Conservation (phyloP, 1,284 basidiomycete species). For the Ceratobasidium sp. region DNA sequence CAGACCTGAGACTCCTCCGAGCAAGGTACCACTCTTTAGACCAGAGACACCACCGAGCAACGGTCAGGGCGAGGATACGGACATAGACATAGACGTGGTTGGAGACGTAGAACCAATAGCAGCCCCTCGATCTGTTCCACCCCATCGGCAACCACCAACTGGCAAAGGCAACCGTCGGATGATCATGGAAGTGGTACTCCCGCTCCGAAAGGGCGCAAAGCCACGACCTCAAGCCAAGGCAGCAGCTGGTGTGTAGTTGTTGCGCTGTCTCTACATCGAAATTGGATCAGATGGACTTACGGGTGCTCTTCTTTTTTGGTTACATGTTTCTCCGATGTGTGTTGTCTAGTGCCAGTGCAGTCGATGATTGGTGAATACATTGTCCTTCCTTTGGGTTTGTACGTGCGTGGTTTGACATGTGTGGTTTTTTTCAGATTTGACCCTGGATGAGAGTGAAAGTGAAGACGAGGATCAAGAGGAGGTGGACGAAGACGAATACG, state of each 20-base stretch:
- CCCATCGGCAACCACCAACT: not conserved
- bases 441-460: not conserved
- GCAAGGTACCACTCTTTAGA: conserved; percentile 16
- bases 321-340: not conserved
- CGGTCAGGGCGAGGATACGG: not conserved
- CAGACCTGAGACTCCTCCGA: not conserved
- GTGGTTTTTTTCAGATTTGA: conserved; percentile 13
- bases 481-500: conserved; percentile 12
- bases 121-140: not conserved
- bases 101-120: not conserved
- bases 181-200: conserved; percentile 40
- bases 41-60: conserved; percentile 25
- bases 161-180: conserved; percentile 21
- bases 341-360: conserved; percentile 4
- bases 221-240: not conserved
- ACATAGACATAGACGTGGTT: not conserved
- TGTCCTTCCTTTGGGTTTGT: not conserved
- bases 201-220: conserved; percentile 19
- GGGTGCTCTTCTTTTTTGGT: conserved; percentile 4
- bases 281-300: conserved; percentile 18
- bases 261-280: conserved; percentile 4
- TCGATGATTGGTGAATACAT: conserved; percentile 43
- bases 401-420: conserved; percentile 1
- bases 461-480: not conserved
- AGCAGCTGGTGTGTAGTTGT: conserved; percentile 38